A percentile compares a stretch with the other conserved stretches of the same genome.
Conservation (phyloP, 805 yeast genomes). For the Schwanniomyces occidentalis region DNA sequence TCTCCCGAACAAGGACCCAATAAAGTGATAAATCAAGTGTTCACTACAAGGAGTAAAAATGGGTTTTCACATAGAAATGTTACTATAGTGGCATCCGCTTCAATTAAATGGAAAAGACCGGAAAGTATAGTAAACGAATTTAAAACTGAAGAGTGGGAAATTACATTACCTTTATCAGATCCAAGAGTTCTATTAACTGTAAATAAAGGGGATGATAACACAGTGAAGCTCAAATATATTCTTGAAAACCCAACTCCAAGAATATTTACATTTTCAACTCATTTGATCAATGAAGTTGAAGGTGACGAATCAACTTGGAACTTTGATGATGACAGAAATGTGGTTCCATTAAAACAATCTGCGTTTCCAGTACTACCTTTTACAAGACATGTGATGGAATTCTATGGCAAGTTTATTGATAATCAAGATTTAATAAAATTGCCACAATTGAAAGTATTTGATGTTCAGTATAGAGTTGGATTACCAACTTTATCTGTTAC, state of each 20-base stretch:
- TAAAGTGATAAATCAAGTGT: slow-evolving; percentile 16
- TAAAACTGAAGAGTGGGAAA: slow-evolving; percentile 45
- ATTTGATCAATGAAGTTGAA: slow-evolving; percentile 35
- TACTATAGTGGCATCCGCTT: slow-evolving; percentile 22
- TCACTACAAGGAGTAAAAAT: slow-evolving; percentile 38
- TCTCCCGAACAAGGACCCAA: not conserved
- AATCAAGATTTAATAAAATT: slow-evolving; percentile 28
- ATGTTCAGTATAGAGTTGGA: slow-evolving; percentile 64
- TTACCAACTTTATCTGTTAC: slow-evolving; percentile 44
- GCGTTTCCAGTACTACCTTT: slow-evolving; percentile 63
- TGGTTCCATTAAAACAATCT: slow-evolving; percentile 30
- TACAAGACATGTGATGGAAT: slow-evolving; percentile 47
- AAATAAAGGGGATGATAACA: slow-evolving; percentile 13
- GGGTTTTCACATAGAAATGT: slow-evolving; percentile 42
- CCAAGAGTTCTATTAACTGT: slow-evolving; percentile 62
- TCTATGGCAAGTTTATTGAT: slow-evolving; percentile 16
- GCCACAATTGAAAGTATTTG: slow-evolving; percentile 68
- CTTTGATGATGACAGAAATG: slow-evolving; percentile 22
- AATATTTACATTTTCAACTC: slow-evolving; percentile 60
- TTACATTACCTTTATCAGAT: slow-evolving; percentile 62
- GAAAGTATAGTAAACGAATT: slow-evolving; percentile 25
- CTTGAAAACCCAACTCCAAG: slow-evolving; percentile 77
- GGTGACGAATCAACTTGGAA: slow-evolving; percentile 23
- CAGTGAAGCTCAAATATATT: slow-evolving; percentile 43
- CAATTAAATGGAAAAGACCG: slow-evolving; percentile 35